Evolutionary conservation across 768 basidiomycete genomes (phyloP), one percentile per base, ranked within the genome.

Genomic region (Mycena leptocephala): DNA sequence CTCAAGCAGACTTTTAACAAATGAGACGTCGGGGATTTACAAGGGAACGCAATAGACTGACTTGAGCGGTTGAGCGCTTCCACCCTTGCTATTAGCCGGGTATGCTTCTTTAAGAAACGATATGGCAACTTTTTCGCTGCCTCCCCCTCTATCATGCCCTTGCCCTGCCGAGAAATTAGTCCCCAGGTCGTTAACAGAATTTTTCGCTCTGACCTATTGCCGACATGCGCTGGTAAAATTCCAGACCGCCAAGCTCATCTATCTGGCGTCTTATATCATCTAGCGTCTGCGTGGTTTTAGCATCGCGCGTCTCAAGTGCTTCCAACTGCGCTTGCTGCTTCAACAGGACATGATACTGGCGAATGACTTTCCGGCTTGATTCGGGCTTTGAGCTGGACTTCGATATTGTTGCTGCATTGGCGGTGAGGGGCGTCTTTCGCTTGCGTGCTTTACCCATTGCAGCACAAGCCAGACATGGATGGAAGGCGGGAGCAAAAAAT

Each of bases 191-290:
- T 30, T 13, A 26, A 14, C 13, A 28, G 22, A 59, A 59, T 20
- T 59, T 33, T 35, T 59, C 43, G 87, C 7, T n/a, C 82, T 97
- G 96, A 5, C 97, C 97, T 16, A 95, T 87, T 68, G 85, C 90
- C 37, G 96, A 97, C 90, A 97, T 95, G 46, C 87, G 89, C 82
- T 98, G 97, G 82, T 98, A 98, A 30, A 86, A 87, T 68, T 92
- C 91, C 43, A 98, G 81, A 2, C 96, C 97, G 5, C 97, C 97
- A n/a, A 96, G 85, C 16, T 85, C 84, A 3, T 89, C 88, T 22
- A 98, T 92, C 80, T 95, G 89, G 18, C 83, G 73, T 51, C 94
- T 90, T 20, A 96, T 86, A n/a, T 89, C 86, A 3, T 76, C 84
- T 43, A 95, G 81, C 66, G 88, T 87, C 16, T 81, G 74, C 33